Percentiles rank a stretch among this genome's conserved stretches.
Conservation (phyloP, 2,329 filamentous ascomycete species). For the Monosporascus sp. region DNA sequence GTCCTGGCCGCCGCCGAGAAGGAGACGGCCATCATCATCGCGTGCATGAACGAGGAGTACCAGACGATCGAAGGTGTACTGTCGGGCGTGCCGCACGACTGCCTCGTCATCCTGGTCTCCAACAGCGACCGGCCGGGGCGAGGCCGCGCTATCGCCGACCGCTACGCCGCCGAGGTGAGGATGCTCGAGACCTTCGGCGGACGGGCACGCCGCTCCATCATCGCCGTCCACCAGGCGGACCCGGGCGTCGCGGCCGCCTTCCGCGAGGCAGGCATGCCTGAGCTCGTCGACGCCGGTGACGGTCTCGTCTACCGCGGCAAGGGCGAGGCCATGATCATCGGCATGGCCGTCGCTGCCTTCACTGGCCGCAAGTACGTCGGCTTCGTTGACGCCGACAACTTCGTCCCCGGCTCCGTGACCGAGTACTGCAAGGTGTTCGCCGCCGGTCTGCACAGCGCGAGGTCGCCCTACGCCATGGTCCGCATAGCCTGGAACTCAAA, state of each 20-base stretch:
- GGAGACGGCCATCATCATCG: constrained; percentile 25
- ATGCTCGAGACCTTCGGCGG: constrained; percentile 16
- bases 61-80: constrained; percentile 22
- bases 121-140: constrained; percentile 14
- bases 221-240: constrained; percentile 27
- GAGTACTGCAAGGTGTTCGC: constrained; percentile 29
- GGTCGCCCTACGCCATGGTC: constrained; percentile 21
- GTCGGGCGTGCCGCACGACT: constrained; percentile 21
- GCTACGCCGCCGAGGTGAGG: constrained; percentile 16
- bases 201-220: constrained; percentile 11
- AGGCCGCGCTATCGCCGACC: constrained; percentile 1
- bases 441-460: constrained; percentile 23
- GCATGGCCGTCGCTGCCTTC: constrained; percentile 22
- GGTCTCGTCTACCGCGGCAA: constrained; percentile 23
- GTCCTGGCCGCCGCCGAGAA: background rate
- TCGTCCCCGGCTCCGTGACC: constrained; percentile 21
- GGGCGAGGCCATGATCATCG: constrained; percentile 29
- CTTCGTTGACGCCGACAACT: constrained; percentile 30
- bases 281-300: constrained; percentile 14
- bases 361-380: constrained; percentile 21
- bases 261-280: constrained; percentile 13
- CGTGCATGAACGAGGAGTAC: constrained; percentile 26
- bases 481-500: constrained; percentile 29
- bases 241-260: constrained; percentile 18
- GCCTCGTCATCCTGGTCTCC: constrained; percentile 26